These are phyloP conservation scores for Melocanna baccifera DNA, from an alignment of 176 grass and related monocot genomes.

Conservation along the genomic window DNA sequence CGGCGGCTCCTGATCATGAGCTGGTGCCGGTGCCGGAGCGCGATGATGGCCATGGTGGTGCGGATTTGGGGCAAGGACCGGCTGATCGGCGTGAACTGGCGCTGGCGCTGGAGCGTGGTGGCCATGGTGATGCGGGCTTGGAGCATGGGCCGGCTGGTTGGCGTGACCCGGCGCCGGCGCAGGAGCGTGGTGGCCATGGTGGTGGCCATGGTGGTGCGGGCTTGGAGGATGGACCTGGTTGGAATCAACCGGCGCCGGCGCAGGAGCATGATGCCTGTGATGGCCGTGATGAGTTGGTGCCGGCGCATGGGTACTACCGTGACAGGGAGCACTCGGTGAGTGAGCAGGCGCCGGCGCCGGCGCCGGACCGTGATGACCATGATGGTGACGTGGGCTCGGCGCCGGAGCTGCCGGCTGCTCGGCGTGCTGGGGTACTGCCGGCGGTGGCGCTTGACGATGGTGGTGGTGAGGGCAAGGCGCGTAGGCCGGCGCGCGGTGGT, in stretches of 20 bases:
- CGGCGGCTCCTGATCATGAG: not conserved
- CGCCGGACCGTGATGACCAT: not conserved
- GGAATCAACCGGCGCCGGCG: not conserved
- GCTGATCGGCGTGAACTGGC: not conserved
- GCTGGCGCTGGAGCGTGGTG: not conserved
- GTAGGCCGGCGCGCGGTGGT: not conserved
- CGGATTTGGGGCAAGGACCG: not conserved
- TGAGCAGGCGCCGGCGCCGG: not conserved
- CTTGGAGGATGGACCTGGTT: not conserved
- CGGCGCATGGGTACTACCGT: no score
- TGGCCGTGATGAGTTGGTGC: not conserved
- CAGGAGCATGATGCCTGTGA: not conserved
- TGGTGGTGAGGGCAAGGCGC: not conserved
- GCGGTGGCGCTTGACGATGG: not conserved
- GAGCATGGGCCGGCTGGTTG: not conserved
- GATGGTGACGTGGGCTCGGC: not conserved
- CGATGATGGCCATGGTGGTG: not conserved
- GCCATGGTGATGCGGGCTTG: not conserved
- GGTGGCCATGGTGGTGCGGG: not conserved
- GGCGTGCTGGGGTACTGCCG: not conserved
- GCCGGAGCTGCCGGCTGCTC: not conserved
- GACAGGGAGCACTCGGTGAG: not conserved
- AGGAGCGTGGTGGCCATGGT: not conserved
- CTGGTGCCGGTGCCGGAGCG: not conserved
- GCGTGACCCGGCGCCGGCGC: not conserved